Evolutionary conservation across 495 filamentous ascomycete genomes (phyloP).

Genomic region (Elaphomyces granulatus): DNA sequence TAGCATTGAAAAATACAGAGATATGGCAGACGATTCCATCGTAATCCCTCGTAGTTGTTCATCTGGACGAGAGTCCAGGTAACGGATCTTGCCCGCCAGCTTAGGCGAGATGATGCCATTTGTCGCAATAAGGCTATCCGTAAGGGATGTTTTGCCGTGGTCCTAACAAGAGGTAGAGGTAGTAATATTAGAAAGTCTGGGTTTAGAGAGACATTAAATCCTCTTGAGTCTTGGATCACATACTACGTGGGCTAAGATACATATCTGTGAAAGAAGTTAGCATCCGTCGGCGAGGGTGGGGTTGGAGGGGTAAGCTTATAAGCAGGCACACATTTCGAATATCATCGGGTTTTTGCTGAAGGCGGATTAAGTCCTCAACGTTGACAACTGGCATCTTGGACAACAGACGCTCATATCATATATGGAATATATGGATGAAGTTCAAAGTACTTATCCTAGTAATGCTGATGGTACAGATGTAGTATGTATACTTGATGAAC

Average conservation of each 20-base stretch:
- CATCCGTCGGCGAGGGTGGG: slow-evolving; percentile 23
- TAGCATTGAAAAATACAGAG: slow-evolving; percentile 86
- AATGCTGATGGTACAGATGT: too few species aligned
- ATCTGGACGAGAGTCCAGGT: slow-evolving; percentile 91
- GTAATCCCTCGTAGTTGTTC: slow-evolving; percentile 96
- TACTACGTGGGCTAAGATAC: slow-evolving; percentile 93
- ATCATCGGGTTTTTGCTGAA: slow-evolving; percentile 71
- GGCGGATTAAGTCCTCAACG: slow-evolving; percentile 68
- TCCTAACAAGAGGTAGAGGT: slow-evolving; percentile 34
- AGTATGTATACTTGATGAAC: too few species aligned
- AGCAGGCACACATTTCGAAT: slow-evolving; percentile 65
- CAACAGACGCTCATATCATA: too few species aligned
- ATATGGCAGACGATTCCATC: slow-evolving; percentile 98
- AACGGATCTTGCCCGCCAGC: slow-evolving; percentile 93
- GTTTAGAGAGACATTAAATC: neutral
- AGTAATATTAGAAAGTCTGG: slow-evolving; percentile 4
- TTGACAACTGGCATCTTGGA: slow-evolving; percentile 73
- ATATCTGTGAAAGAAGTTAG: slow-evolving; percentile 53
- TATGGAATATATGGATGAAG: too few species aligned
- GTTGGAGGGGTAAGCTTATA: too few species aligned
- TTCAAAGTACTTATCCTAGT: too few species aligned
- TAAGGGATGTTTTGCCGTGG: slow-evolving; percentile 96
- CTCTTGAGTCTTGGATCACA: slow-evolving; percentile 19
- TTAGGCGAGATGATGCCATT: slow-evolving; percentile 99
- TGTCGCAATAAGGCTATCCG: slow-evolving; percentile 90